Conservation (phyloP, 345 rosid species). For the Mercurialis annua region DNA sequence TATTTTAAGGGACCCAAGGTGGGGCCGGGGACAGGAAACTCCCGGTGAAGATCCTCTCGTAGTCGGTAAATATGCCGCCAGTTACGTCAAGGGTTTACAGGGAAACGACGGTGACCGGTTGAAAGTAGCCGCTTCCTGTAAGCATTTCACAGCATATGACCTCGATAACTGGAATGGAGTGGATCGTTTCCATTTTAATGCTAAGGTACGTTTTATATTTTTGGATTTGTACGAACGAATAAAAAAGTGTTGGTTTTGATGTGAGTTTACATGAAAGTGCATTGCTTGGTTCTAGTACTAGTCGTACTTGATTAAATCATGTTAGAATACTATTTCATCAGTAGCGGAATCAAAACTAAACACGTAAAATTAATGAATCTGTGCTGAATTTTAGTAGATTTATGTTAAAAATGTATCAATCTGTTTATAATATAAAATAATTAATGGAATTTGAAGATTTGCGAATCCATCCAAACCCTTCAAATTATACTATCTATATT, state of each 20-base stretch:
- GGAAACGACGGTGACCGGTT: constrained; percentile 30
- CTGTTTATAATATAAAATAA: too few species aligned
- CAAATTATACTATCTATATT: too few species aligned
- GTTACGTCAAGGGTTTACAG: constrained; percentile 27
- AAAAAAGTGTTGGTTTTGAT: background rate
- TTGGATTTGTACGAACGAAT: background rate
- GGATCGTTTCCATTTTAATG: constrained; percentile 37
- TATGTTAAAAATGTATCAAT: too few species aligned
- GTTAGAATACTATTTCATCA: too few species aligned
- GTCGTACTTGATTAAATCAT: too few species aligned
- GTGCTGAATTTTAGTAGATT: too few species aligned
- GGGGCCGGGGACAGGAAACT: constrained; percentile 35
- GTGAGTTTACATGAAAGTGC: background rate
- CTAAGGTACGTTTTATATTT: constrained; percentile 12
- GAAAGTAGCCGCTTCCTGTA: constrained; percentile 35
- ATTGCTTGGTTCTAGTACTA: background rate
- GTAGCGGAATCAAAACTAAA: too few species aligned
- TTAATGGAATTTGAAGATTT: too few species aligned
- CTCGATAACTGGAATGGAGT: constrained; percentile 39
- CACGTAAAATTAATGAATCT: too few species aligned
- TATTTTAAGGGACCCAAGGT: constrained; percentile 27
- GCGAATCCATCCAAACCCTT: too few species aligned
- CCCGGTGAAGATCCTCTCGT: constrained; percentile 29
- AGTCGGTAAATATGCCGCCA: constrained; percentile 20
- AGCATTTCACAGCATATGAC: constrained; percentile 35